phyloP scores from a whole-genome alignment of 495 filamentous ascomycete genomes.

The Penicillium cataractarum region DNA sequence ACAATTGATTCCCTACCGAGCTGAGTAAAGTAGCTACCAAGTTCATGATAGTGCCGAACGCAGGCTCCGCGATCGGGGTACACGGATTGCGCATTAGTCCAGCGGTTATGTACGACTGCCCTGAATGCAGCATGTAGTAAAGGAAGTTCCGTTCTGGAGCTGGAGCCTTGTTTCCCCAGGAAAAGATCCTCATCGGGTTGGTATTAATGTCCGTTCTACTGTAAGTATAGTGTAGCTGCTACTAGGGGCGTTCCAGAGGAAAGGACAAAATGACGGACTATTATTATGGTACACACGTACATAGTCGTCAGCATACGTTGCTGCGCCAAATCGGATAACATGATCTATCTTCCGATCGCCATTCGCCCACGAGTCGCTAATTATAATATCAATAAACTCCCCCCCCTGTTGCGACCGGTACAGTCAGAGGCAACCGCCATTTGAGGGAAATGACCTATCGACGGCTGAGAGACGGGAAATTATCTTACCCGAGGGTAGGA shows the following conservation, averaged over 20 bases:
- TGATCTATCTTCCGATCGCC: slow-evolving; percentile 5
- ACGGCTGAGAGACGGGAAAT: background rate
- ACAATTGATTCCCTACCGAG: background rate
- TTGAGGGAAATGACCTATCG: slow-evolving; percentile 3
- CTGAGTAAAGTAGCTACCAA: background rate
- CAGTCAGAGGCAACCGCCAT: background rate
- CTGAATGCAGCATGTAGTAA: slow-evolving; percentile 1
- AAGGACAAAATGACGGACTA: background rate
- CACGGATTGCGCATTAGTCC: background rate
- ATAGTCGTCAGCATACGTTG: background rate
- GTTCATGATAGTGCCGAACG: background rate
- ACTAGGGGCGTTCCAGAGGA: too few species aligned
- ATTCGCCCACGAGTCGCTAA: slow-evolving; percentile 7
- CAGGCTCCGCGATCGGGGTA: slow-evolving; percentile 3
- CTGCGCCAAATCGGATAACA: slow-evolving; percentile 2
- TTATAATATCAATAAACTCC: background rate
- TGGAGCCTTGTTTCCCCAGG: background rate
- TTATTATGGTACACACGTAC: background rate
- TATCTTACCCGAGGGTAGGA: background rate
- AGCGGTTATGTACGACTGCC: background rate
- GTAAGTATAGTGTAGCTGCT: background rate
- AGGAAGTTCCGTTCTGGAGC: background rate
- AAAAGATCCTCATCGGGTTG: background rate
- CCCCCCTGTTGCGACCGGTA: background rate
- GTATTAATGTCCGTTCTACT: slow-evolving; percentile 3